Evolutionary conservation across 1,139 yeast species (phyloP).

Genomic region (Sugiyamaella neomexicana): DNA sequence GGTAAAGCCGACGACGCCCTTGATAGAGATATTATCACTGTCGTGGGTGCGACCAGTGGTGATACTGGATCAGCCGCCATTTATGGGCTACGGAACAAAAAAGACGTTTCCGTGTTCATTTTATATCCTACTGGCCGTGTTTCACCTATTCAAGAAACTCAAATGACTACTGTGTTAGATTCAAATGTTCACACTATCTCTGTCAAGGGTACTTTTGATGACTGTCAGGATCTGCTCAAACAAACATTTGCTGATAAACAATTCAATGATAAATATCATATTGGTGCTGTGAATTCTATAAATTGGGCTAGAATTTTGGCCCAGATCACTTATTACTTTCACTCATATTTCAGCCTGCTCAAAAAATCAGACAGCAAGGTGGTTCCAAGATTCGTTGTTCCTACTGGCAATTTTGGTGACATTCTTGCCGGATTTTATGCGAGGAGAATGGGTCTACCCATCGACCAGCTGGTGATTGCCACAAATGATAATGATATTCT

Average conservation of each 20-base stretch:
- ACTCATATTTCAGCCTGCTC: constrained; percentile 77
- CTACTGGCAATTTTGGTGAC: constrained; percentile 98
- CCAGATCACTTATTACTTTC: constrained; percentile 94
- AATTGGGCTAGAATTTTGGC: constrained; percentile 99
- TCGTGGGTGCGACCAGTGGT: constrained; percentile 98
- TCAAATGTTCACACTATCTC: constrained; percentile 91
- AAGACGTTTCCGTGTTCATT: constrained; percentile 94
- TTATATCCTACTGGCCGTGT: constrained; percentile 96
- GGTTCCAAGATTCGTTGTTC: constrained; percentile 67
- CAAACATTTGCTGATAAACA: constrained; percentile 85
- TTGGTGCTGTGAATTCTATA: constrained; percentile 97
- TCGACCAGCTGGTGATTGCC: constrained; percentile 83
- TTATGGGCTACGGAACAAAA: constrained; percentile 93
- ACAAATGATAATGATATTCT: constrained; percentile 94
- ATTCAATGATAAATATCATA: constrained; percentile 84
- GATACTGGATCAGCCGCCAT: constrained; percentile 99
- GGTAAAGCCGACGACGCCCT: constrained; percentile 54
- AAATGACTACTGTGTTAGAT: constrained; percentile 97
- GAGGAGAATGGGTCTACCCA: constrained; percentile 90
- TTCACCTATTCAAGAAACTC: constrained; percentile 96
- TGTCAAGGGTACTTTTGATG: constrained; percentile 95
- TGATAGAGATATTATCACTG: constrained; percentile 80
- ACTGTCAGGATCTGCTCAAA: constrained; percentile 96
- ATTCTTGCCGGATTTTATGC: constrained; percentile 96
- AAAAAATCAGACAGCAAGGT: constrained; percentile 43